phyloP scores from a whole-genome alignment of 805 yeast species.

The Pichia eremophila region DNA sequence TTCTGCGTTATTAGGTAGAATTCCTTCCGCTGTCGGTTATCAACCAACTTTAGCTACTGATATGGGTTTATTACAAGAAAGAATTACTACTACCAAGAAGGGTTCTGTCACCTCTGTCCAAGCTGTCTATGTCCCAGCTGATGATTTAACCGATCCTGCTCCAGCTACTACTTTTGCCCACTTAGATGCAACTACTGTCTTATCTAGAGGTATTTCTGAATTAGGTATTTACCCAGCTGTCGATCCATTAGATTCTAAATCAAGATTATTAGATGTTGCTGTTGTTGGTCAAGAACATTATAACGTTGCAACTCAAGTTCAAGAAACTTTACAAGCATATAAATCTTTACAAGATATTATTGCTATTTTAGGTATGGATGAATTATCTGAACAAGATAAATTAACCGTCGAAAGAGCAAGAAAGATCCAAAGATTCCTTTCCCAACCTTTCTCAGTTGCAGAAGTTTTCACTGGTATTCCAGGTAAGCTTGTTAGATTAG shows the following conservation, averaged over 20 bases:
- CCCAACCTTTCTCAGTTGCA: conserved; percentile 99
- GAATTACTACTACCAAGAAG: conserved; percentile 98
- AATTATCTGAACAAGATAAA: conserved; percentile 96
- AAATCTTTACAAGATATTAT: conserved; percentile 99
- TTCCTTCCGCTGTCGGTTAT: conserved; percentile 99
- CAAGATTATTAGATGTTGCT: conserved; percentile 94
- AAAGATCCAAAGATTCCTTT: conserved; percentile 99
- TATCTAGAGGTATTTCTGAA: conserved; percentile 99
- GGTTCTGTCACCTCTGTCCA: conserved; percentile 99
- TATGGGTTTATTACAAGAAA: conserved; percentile 99
- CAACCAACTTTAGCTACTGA: conserved; percentile 99
- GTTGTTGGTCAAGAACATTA: conserved; percentile 99
- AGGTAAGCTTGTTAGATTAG: conserved; percentile 94
- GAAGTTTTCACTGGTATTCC: conserved; percentile 99
- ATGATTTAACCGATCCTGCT: conserved; percentile 99
- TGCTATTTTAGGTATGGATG: conserved; percentile 99
- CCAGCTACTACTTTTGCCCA: conserved; percentile 99
- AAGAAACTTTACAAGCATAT: conserved; percentile 98
- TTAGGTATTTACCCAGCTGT: conserved; percentile 99
- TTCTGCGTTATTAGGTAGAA: conserved; percentile 99
- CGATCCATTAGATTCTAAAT: conserved; percentile 99
- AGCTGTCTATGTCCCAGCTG: conserved; percentile 99
- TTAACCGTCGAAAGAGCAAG: conserved; percentile 99
- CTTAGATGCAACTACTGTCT: conserved; percentile 99
- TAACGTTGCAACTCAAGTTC: conserved; percentile 88